These are phyloP conservation scores for Dictyostelium citrinum DNA, from an alignment of 78 protist species.

Conservation along the genomic window DNA sequence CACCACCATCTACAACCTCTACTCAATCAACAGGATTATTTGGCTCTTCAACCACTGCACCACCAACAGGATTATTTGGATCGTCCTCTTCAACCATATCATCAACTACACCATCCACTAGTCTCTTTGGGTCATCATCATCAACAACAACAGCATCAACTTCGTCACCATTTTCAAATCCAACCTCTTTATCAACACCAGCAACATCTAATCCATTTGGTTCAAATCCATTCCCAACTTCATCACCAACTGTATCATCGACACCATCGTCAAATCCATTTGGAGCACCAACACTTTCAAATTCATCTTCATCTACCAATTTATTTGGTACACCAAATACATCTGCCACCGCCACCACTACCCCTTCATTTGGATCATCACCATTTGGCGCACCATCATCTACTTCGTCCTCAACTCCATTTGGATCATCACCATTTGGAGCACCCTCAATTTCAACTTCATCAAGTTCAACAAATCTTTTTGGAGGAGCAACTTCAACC, in stretches of 20 bases:
- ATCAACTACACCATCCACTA: neutral
- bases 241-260: neutral
- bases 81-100: neutral
- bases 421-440: neutral
- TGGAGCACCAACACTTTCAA: neutral
- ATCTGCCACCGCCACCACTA: neutral
- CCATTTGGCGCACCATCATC: neutral
- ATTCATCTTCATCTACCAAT: neutral
- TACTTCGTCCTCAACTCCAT: neutral
- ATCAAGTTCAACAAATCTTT: neutral
- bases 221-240: neutral
- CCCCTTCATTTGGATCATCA: neutral
- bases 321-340: neutral
- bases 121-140: neutral
- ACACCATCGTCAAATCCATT: neutral
- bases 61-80: slow-evolving; percentile 13
- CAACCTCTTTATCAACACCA: neutral
- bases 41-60: neutral
- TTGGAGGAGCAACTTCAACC: neutral
- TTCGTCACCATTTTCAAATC: neutral
- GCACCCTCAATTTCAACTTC: neutral
- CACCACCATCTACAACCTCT: neutral
- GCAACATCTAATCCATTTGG: neutral
- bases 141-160: neutral
- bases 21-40: neutral